Conservation (phyloP, 169 alveolate genomes). For the Plasmodium falciparum region DNA sequence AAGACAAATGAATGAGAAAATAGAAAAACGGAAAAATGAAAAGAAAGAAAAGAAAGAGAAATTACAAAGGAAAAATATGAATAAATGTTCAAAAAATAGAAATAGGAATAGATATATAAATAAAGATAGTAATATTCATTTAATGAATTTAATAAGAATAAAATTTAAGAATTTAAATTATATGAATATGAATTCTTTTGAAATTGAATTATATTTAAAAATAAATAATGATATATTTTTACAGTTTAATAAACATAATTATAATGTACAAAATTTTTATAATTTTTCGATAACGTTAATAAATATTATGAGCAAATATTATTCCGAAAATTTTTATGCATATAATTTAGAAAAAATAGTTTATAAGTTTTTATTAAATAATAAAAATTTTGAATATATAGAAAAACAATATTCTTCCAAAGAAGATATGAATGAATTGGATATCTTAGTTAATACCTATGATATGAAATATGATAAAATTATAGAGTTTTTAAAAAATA, state of each 20-base stretch:
- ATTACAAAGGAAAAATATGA: no score
- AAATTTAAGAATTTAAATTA: constrained; percentile 8
- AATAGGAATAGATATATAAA: neutral
- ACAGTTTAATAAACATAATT: constrained; percentile 25
- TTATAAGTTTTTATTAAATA: neutral
- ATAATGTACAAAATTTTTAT: constrained; percentile 11
- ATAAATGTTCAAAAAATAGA: no score
- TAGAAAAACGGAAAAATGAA: no score
- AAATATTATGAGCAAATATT: constrained; percentile 33
- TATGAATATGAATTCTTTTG: neutral
- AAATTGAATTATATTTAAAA: constrained; percentile 24
- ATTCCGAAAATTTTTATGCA: constrained; percentile 12
- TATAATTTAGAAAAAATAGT: neutral
- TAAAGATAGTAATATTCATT: neutral
- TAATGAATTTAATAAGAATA: neutral
- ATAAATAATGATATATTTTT: constrained; percentile 7
- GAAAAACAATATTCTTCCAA: neutral
- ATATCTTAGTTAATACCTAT: neutral
- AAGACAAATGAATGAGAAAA: no score
- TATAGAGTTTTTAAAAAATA: constrained; percentile 11
- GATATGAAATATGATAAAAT: constrained; percentile 4
- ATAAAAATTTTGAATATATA: neutral
- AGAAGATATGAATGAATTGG: neutral
- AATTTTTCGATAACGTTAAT: constrained; percentile 28
- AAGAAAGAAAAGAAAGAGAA: no score